Conservation (phyloP, 192 early-diverging fungal species). For the Podila clonocystis region DNA sequence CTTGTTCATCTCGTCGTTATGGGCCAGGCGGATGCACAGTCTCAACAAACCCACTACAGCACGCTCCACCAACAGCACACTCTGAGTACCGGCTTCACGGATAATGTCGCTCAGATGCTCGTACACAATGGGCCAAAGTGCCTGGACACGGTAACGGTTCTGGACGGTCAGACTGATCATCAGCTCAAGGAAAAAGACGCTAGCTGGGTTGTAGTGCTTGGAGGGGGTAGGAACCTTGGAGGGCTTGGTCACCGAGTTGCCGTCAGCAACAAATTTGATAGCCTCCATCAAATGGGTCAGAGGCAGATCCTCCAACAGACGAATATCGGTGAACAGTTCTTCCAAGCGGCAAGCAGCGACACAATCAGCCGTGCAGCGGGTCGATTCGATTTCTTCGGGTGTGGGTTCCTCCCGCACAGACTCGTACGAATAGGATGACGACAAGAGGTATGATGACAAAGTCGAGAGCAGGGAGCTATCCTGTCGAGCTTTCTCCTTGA, state of each 20-base stretch:
- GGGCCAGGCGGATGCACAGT: constrained; percentile 75
- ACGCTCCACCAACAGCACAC: constrained; percentile 78
- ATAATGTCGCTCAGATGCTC: constrained; percentile 79
- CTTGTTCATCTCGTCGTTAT: constrained; percentile 69
- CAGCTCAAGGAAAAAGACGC: constrained; percentile 80
- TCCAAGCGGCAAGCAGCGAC: constrained; percentile 77
- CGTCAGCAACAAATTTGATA: constrained; percentile 62
- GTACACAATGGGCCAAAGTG: constrained; percentile 71
- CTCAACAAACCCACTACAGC: constrained; percentile 79
- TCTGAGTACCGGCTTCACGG: constrained; percentile 67
- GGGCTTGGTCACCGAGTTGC: constrained; percentile 47
- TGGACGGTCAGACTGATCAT: constrained; percentile 79
- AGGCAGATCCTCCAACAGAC: constrained; percentile 74
- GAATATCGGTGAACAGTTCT: constrained; percentile 75
- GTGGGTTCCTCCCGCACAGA: constrained; percentile 68
- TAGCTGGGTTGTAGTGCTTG: constrained; percentile 67
- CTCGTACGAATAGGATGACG: constrained; percentile 66
- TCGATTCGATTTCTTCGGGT: constrained; percentile 74
- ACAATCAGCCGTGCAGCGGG: constrained; percentile 73
- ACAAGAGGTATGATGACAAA: constrained; percentile 78
- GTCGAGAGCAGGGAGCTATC: constrained; percentile 81
- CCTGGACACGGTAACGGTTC: constrained; percentile 77
- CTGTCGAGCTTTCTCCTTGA: constrained; percentile 54
- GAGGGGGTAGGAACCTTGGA: constrained; percentile 30
- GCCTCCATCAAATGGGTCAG: constrained; percentile 68